Base-by-base conservation (phyloP, 2,329 filamentous ascomycete genomes). In the Diplodia intermedia region DNA sequence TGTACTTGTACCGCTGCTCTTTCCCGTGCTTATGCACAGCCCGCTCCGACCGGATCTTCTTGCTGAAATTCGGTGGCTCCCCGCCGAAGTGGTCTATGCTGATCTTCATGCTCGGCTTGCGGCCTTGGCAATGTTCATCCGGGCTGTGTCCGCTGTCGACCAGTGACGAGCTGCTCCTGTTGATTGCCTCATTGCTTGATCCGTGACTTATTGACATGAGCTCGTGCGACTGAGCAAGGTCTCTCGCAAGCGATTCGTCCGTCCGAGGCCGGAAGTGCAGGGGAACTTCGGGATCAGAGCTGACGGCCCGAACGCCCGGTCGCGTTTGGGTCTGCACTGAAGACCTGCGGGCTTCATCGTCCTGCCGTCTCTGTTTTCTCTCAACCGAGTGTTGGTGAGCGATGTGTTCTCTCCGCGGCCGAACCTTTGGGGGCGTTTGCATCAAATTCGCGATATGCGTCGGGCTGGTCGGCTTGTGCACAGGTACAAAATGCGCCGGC, bases 21-120 rank as follows among this genome's bases (percentile, higher is more conserved):
- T 52, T 43, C 4, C 29, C 23, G 4, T 38, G 49, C n/a, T 47
- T 40, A 23, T 69, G 60, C n/a, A 50, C 69, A 54, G 33, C 70
- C 68, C 38, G 79, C 11, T 63, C 78, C 2, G 72, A 62, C 67
- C 76, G 76, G 63, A 78, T 73, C 56, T 77, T 78, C 36, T 75
- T 72, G 11, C 75, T 75, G 69, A 77, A 78, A 67, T 74, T 78
- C 12, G 72, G 71, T 12, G 70, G 20, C 7, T 69, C 65, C 18
- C 69, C 56, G 4, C 72, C 71, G 23, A 69, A 73, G 29, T 72
- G 71, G 23, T 77, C 76, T 33, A 70, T 66, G 40, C 73, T 77
- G 63, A 67, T 70, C 56, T 74, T 75, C 49, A 68, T 68, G 69
- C 73, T 71, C 2, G 68, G 66, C 50, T 69, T 71, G 11, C 40